Conservation (phyloP, 2,329 filamentous ascomycete genomes). For the Cladosporium velox region DNA sequence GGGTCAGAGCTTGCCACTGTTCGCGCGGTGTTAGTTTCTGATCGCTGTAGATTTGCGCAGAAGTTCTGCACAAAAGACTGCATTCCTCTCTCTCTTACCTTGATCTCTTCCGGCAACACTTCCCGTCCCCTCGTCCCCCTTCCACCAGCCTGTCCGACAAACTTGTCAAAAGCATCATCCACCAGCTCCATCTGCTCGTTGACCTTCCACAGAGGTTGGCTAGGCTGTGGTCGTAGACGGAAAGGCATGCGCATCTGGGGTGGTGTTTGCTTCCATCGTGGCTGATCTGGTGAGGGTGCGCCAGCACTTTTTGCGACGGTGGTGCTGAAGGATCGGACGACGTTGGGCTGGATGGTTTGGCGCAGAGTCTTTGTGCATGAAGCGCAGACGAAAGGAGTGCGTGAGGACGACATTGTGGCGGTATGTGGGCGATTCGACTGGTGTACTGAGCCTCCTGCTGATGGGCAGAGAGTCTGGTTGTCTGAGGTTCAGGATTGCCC, state of each 20-base stretch:
- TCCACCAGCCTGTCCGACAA: conserved; percentile 62
- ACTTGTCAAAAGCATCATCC: conserved; percentile 73
- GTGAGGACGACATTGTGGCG: conserved; percentile 27
- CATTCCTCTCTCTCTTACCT: conserved; percentile 43
- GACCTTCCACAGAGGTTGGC: conserved; percentile 63
- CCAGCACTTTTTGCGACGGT: conserved; percentile 18
- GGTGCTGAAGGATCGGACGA: conserved; percentile 35
- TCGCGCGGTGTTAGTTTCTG: neutral
- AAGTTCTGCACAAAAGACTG: neutral
- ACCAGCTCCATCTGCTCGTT: conserved; percentile 75
- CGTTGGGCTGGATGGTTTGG: conserved; percentile 24
- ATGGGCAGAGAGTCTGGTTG: conserved; percentile 16
- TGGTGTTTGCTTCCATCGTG: conserved; percentile 55
- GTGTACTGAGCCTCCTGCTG: neutral
- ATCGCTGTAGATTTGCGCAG: too few species aligned
- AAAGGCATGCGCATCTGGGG: conserved; percentile 50
- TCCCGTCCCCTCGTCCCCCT: conserved; percentile 57
- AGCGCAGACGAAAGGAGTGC: conserved; percentile 35
- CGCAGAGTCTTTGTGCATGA: conserved; percentile 34
- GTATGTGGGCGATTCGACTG: neutral
- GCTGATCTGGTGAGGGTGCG: conserved; percentile 30
- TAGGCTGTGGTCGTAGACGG: conserved; percentile 59
- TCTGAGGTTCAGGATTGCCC: conserved; percentile 19
- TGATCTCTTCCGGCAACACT: conserved; percentile 84
- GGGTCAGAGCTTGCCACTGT: conserved; percentile 87